Evolutionary conservation across 305 asterid species (phyloP).

Genomic region (Nicotiana rustica): DNA sequence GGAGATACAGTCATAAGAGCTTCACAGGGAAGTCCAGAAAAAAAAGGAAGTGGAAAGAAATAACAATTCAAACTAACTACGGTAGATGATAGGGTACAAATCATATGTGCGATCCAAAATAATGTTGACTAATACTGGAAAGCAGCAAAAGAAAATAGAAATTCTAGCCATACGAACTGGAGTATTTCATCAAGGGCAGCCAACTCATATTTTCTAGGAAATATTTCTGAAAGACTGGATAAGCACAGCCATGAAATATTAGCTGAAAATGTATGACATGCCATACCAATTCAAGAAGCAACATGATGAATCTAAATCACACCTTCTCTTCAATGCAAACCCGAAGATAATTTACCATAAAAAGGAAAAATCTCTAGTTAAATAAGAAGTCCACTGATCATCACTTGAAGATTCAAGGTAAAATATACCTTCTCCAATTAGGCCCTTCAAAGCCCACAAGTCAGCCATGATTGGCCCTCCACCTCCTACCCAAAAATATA

Average conservation of each 20-base stretch:
- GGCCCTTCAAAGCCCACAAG: conserved; percentile 98
- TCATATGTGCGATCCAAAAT: not conserved
- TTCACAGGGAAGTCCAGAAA: conserved; percentile 30
- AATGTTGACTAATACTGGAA: not conserved
- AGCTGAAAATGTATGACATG: conserved; percentile 27
- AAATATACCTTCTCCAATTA: conserved; percentile 77
- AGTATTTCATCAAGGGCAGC: conserved; percentile 6
- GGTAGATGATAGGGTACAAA: not conserved
- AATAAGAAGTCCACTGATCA: not conserved
- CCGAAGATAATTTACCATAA: not conserved
- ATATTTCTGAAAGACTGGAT: conserved; percentile 22
- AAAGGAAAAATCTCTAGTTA: not conserved
- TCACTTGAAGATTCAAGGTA: conserved; percentile 24
- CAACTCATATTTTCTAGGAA: conserved; percentile 7
- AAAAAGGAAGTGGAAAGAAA: conserved; percentile 20
- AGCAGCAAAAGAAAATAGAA: conserved; percentile 26
- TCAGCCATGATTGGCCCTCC: conserved; percentile 99
- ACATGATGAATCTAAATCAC: conserved; percentile 28
- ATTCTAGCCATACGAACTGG: not conserved
- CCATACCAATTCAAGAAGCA: conserved; percentile 27
- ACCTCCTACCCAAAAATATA: conserved; percentile 65
- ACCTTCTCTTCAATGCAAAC: conserved; percentile 3
- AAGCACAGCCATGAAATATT: conserved; percentile 23
- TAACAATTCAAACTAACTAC: not conserved
- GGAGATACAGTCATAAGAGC: not conserved